A percentile compares a stretch with the other conserved stretches of the same genome.
Evolutionary conservation across 108 stramenopile species (phyloP).

Genomic region (Chaetoceros muelleri): DNA sequence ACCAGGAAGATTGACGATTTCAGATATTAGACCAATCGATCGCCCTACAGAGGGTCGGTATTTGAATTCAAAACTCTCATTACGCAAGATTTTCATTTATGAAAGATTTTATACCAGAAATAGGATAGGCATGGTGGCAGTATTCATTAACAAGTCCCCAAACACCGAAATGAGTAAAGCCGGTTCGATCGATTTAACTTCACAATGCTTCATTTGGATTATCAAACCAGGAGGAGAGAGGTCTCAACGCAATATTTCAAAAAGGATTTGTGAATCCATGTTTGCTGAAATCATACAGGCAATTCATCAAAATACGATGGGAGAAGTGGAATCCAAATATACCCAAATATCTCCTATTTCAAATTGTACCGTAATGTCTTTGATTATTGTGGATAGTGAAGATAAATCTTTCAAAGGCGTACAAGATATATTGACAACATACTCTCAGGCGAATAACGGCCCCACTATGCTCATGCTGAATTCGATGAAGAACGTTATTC

Average conservation of each 20-base stretch:
- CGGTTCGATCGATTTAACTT: conserved; percentile 32
- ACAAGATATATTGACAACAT: conserved; percentile 55
- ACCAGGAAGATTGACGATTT: conserved; percentile 36
- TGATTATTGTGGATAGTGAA: conserved; percentile 51
- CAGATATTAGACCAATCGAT: conserved; percentile 47
- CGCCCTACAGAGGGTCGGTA: conserved; percentile 54
- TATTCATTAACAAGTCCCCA: conserved; percentile 47
- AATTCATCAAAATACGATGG: conserved; percentile 31
- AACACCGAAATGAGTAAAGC: conserved; percentile 5
- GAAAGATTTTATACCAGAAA: conserved; percentile 51
- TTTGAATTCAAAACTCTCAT: conserved; percentile 39
- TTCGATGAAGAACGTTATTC: conserved; percentile 31
- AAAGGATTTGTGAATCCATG: conserved; percentile 51
- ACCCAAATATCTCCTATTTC: conserved; percentile 41
- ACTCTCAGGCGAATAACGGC: conserved; percentile 68
- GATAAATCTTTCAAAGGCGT: conserved; percentile 49
- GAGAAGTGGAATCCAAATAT: conserved; percentile 50
- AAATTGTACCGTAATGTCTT: conserved; percentile 27
- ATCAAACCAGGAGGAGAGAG: conserved; percentile 63
- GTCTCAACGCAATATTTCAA: conserved; percentile 38
- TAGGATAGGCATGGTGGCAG: conserved; percentile 58
- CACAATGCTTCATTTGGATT: conserved; percentile 62
- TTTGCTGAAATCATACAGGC: conserved; percentile 53
- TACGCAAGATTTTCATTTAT: conserved; percentile 74
- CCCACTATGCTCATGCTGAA: conserved; percentile 78